A percentile compares a stretch with the other conserved stretches of the same genome.
phyloP scores from a whole-genome alignment of 768 basidiomycete genomes.

The Nidularia pulvinata region DNA sequence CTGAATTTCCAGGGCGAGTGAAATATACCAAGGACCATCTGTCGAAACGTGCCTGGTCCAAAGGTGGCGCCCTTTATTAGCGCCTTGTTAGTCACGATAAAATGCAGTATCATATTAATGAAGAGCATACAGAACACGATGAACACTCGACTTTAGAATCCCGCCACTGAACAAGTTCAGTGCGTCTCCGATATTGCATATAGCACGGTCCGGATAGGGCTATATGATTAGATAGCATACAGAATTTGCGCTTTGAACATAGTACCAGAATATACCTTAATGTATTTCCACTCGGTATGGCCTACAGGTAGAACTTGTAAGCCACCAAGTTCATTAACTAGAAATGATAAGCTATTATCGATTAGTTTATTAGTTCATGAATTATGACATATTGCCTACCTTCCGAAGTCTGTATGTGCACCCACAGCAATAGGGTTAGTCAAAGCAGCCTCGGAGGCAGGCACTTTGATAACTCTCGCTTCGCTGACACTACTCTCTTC shows the following conservation, averaged over 20 bases:
- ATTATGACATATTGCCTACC: slow-evolving; percentile 18
- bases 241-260: not conserved
- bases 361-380: slow-evolving; percentile 18
- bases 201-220: slow-evolving; percentile 50
- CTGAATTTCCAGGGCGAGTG: slow-evolving; percentile 56
- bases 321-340: slow-evolving; percentile 66
- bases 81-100: not conserved
- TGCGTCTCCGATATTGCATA: slow-evolving; percentile 62
- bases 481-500: slow-evolving; percentile 53
- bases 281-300: slow-evolving; percentile 58
- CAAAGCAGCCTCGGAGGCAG: slow-evolving; percentile 22
- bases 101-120: not conserved
- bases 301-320: slow-evolving; percentile 63
- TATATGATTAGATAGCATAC: slow-evolving; percentile 1
- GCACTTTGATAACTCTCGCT: slow-evolving; percentile 46
- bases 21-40: slow-evolving; percentile 75
- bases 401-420: slow-evolving; percentile 71
- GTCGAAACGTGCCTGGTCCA: slow-evolving; percentile 45
- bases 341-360: slow-evolving; percentile 44
- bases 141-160: slow-evolving; percentile 56
- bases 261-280: slow-evolving; percentile 41
- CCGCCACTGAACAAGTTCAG: slow-evolving; percentile 59
- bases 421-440: slow-evolving; percentile 32
- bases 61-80: slow-evolving; percentile 50
- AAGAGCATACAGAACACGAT: slow-evolving; percentile 50